Evolutionary conservation across 768 basidiomycete genomes (phyloP).

Genomic region (Tulasnella sp.): DNA sequence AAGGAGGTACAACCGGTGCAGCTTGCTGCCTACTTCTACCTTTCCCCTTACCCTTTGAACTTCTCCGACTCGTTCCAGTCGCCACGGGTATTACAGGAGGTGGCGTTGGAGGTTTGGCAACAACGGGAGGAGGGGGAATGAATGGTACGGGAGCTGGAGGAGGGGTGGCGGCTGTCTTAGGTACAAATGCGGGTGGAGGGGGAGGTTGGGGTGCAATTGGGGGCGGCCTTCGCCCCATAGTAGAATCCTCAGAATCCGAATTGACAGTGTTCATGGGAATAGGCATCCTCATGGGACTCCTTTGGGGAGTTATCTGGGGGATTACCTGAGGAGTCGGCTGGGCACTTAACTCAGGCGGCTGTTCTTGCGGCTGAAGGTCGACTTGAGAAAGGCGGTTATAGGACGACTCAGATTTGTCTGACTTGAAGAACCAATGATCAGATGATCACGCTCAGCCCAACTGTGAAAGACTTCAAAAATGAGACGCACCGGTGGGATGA

Average conservation of each 20-base stretch:
- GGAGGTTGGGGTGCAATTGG: conserved; percentile 17
- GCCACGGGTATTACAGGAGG: neutral
- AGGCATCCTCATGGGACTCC: neutral
- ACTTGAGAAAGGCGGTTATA: conserved; percentile 9
- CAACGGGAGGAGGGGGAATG: conserved; percentile 2
- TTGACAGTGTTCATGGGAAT: neutral
- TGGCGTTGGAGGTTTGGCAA: neutral
- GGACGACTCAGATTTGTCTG: conserved; percentile 5
- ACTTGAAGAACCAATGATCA: conserved; percentile 19
- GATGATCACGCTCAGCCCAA: conserved; percentile 8
- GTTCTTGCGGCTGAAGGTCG: conserved; percentile 5
- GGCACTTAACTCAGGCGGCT: conserved; percentile 16
- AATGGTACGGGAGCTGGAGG: neutral
- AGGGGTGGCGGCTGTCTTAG: conserved; percentile 5
- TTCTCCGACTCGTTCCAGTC: neutral
- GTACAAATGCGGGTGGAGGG: conserved; percentile 25
- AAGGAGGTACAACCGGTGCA: conserved; percentile 24
- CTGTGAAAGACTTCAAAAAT: neutral
- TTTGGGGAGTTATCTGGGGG: neutral
- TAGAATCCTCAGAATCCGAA: conserved; percentile 28
- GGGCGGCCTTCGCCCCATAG: neutral
- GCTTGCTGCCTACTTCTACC: neutral
- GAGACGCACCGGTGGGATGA: conserved; percentile 23
- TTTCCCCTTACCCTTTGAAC: neutral
- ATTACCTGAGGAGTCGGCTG: neutral